Base-by-base conservation (phyloP, 1,284 basidiomycete genomes). In the Sparassis latifolia region DNA sequence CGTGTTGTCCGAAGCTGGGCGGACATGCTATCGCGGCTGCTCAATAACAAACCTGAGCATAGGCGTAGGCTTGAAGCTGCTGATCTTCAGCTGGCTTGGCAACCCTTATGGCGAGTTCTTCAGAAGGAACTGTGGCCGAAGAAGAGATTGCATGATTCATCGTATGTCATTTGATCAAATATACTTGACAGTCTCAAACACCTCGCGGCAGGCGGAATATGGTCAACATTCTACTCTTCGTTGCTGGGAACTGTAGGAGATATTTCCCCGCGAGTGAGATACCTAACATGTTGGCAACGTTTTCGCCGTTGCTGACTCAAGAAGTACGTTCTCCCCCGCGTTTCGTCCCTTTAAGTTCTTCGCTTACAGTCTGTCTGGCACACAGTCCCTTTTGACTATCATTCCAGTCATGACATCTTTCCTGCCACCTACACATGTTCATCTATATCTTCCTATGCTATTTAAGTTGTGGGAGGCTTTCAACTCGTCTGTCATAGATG, bases 381-480 rank as follows among this genome's bases (percentile, higher is more conserved):
- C 51, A 4, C 56, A 90, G 84, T 79, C 78, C 2, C 67, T 80
- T 28, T 67, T 88, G 49, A 80, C 78, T 6, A 82, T 89, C 69
- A 66, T 86, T 31, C 84, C 86, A 4, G 82, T 89, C 20, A 61
- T 91, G 51, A 82, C 82, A 7, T 86, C 84, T 0, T 93, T 93
- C 68, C 69, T 93, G 30, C 91, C 90, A 4, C 78, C 79, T 3
- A 79, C 78, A 2, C 76, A 84, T 59, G 77, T 76, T 7, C 77
- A 86, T 51, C 69, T 81, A 27, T 93, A 92, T 65, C 68, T 92
- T 44, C 84, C 87, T 31, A 63, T 80, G 0, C 62, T 92, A 9
- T 92, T 94, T 71, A 84, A 79, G 52, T 71, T 94, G 0, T 94
- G 92, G 90, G 85, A 91, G 62, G 83, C 86, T 3, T 90, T 92